Evolutionary conservation across 2,329 filamentous ascomycete species (phyloP).

Genomic region (Lachnellula hyalina): DNA sequence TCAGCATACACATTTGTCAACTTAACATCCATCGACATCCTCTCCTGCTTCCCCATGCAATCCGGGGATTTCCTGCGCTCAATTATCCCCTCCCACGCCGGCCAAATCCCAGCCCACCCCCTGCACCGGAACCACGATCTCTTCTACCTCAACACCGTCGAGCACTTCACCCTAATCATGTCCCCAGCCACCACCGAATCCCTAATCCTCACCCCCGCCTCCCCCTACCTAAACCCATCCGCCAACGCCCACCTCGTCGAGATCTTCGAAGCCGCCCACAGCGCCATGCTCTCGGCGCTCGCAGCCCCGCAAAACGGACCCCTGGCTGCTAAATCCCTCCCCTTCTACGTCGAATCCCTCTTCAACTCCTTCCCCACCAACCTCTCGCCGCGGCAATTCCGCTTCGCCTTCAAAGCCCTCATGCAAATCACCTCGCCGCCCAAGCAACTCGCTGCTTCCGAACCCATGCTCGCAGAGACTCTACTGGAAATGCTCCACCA

Average conservation of each 20-base stretch:
- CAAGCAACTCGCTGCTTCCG: conserved; percentile 52
- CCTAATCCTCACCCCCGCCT: conserved; percentile 54
- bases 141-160: conserved; percentile 67
- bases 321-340: conserved; percentile 55
- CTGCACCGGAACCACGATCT: conserved; percentile 61
- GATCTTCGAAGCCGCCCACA: conserved; percentile 69
- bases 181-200: conserved; percentile 52
- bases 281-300: conserved; percentile 63
- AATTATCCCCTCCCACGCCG: conserved; percentile 32
- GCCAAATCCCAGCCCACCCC: conserved; percentile 57
- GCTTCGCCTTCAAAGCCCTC: conserved; percentile 64
- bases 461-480: conserved; percentile 59
- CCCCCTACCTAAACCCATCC: conserved; percentile 55
- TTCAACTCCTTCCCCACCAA: conserved; percentile 63
- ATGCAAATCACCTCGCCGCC: conserved; percentile 62
- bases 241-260: conserved; percentile 45
- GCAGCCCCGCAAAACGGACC: conserved; percentile 59
- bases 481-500: conserved; percentile 60
- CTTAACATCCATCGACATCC: conserved; percentile 62
- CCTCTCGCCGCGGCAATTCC: conserved; percentile 63
- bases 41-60: conserved; percentile 54
- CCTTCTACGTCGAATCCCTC: conserved; percentile 63
- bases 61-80: conserved; percentile 51
- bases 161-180: conserved; percentile 61
- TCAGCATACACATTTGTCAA: conserved; percentile 67